phyloP scores from a whole-genome alignment of 2,329 filamentous ascomycete genomes.

The Penicillium verrucosum region DNA sequence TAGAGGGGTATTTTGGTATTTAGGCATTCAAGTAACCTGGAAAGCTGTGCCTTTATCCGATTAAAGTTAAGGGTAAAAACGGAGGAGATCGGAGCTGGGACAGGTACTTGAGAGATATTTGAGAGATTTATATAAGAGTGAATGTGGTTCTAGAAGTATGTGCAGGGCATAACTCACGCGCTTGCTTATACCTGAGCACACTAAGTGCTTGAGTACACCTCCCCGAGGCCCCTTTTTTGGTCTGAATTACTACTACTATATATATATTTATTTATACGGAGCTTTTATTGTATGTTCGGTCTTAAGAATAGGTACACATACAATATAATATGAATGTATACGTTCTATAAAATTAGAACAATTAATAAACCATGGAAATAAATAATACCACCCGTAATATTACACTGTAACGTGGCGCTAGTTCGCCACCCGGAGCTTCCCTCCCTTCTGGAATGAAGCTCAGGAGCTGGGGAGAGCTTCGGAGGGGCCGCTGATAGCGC shows the following conservation, averaged over 20 bases:
- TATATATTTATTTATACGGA: too few species aligned
- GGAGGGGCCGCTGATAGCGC: conserved; percentile 29
- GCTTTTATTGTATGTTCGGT: too few species aligned
- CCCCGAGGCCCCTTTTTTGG: neutral
- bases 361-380: neutral
- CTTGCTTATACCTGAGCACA: too few species aligned
- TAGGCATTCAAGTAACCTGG: neutral
- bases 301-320: neutral
- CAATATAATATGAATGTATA: too few species aligned
- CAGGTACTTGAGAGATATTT: neutral
- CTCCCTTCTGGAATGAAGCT: conserved; percentile 24
- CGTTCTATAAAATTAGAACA: neutral
- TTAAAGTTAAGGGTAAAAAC: neutral
- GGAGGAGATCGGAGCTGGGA: neutral
- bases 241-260: too few species aligned
- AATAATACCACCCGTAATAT: neutral
- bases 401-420: conserved; percentile 18
- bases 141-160: too few species aligned
- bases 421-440: conserved; percentile 25
- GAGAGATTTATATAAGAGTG: neutral
- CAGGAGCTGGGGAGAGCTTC: conserved; percentile 25
- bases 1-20: neutral
- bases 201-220: neutral
- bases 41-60: neutral
- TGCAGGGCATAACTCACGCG: neutral